Conservation (phyloP, 495 filamentous ascomycete species). For the Penicillium malachiteum region DNA sequence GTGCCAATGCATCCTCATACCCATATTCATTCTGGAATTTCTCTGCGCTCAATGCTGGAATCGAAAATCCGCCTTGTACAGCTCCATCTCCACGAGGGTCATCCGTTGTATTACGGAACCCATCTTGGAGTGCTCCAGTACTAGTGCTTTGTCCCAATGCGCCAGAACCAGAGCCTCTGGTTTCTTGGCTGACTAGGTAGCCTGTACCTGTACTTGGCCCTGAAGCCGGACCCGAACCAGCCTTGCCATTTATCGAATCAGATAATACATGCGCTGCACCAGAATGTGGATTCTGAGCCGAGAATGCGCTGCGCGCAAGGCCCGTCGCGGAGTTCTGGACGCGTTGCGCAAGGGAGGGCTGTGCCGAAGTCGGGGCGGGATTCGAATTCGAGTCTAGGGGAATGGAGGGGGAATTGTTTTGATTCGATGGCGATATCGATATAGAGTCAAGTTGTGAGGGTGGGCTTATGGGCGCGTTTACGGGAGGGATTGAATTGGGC, state of each 20-base stretch:
- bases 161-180: too few species aligned
- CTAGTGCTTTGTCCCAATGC: too few species aligned
- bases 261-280: constrained; percentile 31
- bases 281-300: not conserved
- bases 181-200: too few species aligned
- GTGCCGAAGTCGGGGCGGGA: constrained; percentile 6
- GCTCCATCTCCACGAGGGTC: not conserved
- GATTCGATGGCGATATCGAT: constrained; percentile 1
- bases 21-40: constrained; percentile 31
- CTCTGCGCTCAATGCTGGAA: constrained; percentile 27
- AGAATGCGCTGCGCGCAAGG: constrained; percentile 35
- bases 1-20: constrained; percentile 2
- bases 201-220: not conserved
- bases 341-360: constrained; percentile 32
- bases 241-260: constrained; percentile 24
- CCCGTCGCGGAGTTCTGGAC: constrained; percentile 40
- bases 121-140: too few species aligned
- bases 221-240: constrained; percentile 4
- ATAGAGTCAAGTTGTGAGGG: too few species aligned
- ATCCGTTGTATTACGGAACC: not conserved
- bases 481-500: not conserved
- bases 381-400: not conserved
- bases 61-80: constrained; percentile 20
- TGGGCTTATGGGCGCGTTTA: too few species aligned
- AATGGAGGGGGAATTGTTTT: too few species aligned